Conservation (phyloP, 1,284 basidiomycete species). For the Hemileia vastatrix region DNA sequence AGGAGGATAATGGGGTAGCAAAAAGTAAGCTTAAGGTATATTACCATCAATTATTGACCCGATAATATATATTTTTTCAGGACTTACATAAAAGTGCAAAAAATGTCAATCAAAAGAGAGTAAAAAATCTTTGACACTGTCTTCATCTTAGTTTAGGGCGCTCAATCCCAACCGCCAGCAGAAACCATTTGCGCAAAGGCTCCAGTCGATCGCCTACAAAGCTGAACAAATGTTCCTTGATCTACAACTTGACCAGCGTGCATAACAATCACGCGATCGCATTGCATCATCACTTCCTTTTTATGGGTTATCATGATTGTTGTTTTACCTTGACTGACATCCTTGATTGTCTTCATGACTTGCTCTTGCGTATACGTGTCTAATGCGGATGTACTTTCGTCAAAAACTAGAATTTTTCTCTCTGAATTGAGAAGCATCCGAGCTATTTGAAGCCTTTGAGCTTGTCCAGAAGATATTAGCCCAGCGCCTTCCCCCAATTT, state of each 20-base stretch:
- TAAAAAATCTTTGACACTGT: too few species aligned
- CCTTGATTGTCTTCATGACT: conserved; percentile 77
- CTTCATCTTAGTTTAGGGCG: too few species aligned
- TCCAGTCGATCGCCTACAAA: conserved; percentile 24
- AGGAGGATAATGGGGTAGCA: too few species aligned
- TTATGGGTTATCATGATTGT: conserved; percentile 97
- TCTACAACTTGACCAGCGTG: conserved; percentile 70
- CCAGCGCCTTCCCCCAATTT: conserved; percentile 31
- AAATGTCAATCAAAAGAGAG: too few species aligned
- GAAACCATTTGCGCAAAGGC: too few species aligned
- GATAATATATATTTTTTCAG: too few species aligned
- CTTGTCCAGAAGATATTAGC: conserved; percentile 41
- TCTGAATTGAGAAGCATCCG: conserved; percentile 36
- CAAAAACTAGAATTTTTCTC: conserved; percentile 47
- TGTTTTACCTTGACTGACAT: conserved; percentile 72
- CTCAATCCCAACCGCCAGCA: too few species aligned
- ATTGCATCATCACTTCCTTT: conserved; percentile 63
- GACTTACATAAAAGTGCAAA: too few species aligned
- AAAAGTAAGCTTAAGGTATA: too few species aligned
- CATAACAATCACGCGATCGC: conserved; percentile 88
- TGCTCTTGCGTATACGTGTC: conserved; percentile 77
- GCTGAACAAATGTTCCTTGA: conserved; percentile 52
- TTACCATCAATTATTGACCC: too few species aligned
- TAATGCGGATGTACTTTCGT: conserved; percentile 91
- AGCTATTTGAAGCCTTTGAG: conserved; percentile 41